phyloP scores from a whole-genome alignment of 2,329 filamentous ascomycete species.

The Thelonectria discophora region DNA sequence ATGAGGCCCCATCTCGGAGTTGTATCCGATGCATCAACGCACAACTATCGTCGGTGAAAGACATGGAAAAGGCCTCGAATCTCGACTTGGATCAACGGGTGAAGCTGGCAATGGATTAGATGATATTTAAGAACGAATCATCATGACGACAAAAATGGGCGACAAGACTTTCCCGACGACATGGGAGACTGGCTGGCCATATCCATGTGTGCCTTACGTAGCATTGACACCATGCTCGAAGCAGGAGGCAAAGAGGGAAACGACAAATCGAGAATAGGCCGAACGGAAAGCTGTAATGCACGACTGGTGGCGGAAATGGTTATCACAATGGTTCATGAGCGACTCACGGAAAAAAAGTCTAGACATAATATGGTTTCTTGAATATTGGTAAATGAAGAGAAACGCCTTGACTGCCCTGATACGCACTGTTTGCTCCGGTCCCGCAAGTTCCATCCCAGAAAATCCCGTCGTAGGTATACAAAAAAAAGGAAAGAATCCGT shows the following conservation, averaged over 20 bases:
- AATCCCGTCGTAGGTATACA: constrained; percentile 32
- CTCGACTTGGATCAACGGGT: not conserved
- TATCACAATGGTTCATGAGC: not conserved
- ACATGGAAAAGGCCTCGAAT: not conserved
- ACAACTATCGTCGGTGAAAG: constrained; percentile 10
- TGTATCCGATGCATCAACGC: constrained; percentile 9
- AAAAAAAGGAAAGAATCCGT: constrained; percentile 24
- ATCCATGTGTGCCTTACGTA: not conserved
- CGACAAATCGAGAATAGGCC: constrained; percentile 4
- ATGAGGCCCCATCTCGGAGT: constrained; percentile 41
- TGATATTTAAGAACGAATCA: too few species aligned
- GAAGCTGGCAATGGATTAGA: too few species aligned
- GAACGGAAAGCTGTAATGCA: not conserved
- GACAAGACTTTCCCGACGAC: not conserved
- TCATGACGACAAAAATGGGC: too few species aligned
- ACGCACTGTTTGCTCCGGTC: constrained; percentile 37
- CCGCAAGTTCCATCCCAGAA: constrained; percentile 32
- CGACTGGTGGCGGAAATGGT: not conserved
- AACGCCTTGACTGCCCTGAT: constrained; percentile 37
- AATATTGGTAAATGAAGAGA: constrained; percentile 36
- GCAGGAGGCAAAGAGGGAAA: not conserved
- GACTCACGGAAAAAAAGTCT: not conserved
- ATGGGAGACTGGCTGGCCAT: not conserved
- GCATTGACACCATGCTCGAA: not conserved
- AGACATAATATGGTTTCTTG: constrained; percentile 18